Evolutionary conservation across 2,329 filamentous ascomycete species (phyloP).

Genomic region (Exophiala xenobiotica): DNA sequence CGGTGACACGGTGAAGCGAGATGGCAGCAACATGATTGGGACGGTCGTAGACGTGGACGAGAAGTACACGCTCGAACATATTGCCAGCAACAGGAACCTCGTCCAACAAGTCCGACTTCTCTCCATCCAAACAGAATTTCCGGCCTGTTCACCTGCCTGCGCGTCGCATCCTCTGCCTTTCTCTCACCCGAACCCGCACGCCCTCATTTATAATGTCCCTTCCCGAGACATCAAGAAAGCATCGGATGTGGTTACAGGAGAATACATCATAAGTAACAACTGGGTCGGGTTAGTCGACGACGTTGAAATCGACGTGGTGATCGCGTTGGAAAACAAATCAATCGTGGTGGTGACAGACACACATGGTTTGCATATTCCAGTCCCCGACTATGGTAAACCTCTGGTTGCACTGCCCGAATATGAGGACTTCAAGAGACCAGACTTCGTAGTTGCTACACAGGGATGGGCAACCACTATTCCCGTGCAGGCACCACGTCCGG

Average conservation of each 20-base stretch:
- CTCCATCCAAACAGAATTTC: background rate
- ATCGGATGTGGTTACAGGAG: constrained; percentile 50
- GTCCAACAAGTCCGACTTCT: constrained; percentile 2
- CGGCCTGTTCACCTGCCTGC: constrained; percentile 18
- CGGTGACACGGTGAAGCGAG: constrained; percentile 56
- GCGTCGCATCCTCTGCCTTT: constrained; percentile 14
- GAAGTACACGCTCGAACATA: constrained; percentile 45
- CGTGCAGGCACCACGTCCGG: constrained; percentile 26
- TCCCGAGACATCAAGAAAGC: constrained; percentile 47
- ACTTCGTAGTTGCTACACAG: constrained; percentile 15
- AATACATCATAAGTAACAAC: constrained; percentile 54
- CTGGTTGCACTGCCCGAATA: constrained; percentile 29
- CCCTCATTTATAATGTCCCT: constrained; percentile 42
- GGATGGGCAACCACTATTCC: constrained; percentile 23
- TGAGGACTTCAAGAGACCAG: constrained; percentile 17
- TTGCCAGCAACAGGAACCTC: constrained; percentile 24
- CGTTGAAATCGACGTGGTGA: constrained; percentile 49
- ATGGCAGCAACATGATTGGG: constrained; percentile 52
- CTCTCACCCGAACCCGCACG: constrained; percentile 28
- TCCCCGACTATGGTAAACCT: constrained; percentile 32
- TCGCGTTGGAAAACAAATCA: constrained; percentile 53
- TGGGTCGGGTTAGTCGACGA: constrained; percentile 57
- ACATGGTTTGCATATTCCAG: constrained; percentile 42
- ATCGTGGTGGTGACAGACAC: constrained; percentile 54
- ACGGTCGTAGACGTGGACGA: constrained; percentile 52